Percentiles rank a stretch among this genome's conserved stretches.
phyloP scores from a whole-genome alignment of 1,284 basidiomycete species.

The Ustilago trichophora region DNA sequence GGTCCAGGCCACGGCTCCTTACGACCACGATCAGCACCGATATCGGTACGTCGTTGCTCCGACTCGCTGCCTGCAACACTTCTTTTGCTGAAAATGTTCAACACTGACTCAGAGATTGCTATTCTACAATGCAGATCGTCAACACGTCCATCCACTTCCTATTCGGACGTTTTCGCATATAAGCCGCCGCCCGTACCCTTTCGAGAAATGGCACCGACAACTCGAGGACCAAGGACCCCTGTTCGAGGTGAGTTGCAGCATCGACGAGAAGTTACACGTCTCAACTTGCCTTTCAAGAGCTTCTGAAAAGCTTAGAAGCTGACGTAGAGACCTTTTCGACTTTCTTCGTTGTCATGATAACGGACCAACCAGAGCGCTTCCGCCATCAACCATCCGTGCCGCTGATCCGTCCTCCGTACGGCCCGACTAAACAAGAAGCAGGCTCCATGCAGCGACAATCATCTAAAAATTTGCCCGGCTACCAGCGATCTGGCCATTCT shows the following conservation, averaged over 20 bases:
- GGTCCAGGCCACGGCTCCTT: too few species aligned
- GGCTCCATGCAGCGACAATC: neutral
- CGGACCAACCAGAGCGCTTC: neutral
- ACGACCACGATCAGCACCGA: too few species aligned
- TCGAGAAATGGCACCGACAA: slow-evolving; percentile 5
- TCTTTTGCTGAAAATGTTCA: too few species aligned
- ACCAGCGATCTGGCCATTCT: neutral
- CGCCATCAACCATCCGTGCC: neutral
- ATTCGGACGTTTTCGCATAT: slow-evolving; percentile 31
- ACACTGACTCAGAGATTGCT: neutral
- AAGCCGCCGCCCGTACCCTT: slow-evolving; percentile 15
- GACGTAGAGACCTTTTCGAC: too few species aligned
- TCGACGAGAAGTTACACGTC: too few species aligned
- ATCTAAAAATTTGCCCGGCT: neutral
- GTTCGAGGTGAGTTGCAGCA: slow-evolving; percentile 16
- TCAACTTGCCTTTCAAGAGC: too few species aligned
- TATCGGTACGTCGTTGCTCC: too few species aligned
- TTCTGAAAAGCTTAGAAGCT: too few species aligned
- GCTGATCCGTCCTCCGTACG: neutral
- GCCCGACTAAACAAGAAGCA: neutral
- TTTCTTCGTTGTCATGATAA: too few species aligned
- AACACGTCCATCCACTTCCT: slow-evolving; percentile 15
- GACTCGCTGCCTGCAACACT: too few species aligned
- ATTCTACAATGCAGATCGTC: neutral
- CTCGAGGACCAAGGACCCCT: neutral